These are phyloP conservation scores for Coemansia sp. DNA, from an alignment of 192 early-diverging fungal genomes.

Conservation along the genomic window DNA sequence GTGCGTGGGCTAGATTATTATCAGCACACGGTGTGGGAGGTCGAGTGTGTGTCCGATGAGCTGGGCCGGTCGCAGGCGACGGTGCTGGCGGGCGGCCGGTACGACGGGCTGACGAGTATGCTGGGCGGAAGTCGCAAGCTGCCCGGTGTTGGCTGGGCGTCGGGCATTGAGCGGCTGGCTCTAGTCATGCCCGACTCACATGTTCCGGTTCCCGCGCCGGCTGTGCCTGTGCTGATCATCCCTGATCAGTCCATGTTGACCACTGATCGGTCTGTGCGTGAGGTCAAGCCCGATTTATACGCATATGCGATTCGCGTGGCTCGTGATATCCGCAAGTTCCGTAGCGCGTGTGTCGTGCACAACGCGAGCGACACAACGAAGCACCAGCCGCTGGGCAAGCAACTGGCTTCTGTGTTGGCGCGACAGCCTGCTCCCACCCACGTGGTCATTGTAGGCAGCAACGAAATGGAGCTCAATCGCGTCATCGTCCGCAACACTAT, in stretches of 20 bases:
- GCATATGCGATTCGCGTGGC: slow-evolving; percentile 32
- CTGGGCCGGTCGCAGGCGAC: slow-evolving; percentile 64
- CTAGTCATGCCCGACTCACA: slow-evolving; percentile 28
- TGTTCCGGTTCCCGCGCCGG: background rate
- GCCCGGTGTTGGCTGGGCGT: slow-evolving; percentile 63
- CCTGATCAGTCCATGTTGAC: slow-evolving; percentile 19
- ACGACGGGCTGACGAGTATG: slow-evolving; percentile 59
- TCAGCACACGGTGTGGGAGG: slow-evolving; percentile 69
- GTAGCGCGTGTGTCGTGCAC: slow-evolving; percentile 20
- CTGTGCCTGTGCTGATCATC: slow-evolving; percentile 33
- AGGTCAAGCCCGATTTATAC: slow-evolving; percentile 18
- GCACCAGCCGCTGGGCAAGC: slow-evolving; percentile 22
- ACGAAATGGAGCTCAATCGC: slow-evolving; percentile 12
- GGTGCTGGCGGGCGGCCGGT: slow-evolving; percentile 66
- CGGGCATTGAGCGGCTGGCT: slow-evolving; percentile 63
- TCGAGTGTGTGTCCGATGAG: slow-evolving; percentile 27
- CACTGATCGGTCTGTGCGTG: background rate
- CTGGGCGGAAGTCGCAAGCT: slow-evolving; percentile 57
- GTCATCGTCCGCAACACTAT: background rate
- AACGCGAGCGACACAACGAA: background rate
- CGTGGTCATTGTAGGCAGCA: slow-evolving; percentile 28
- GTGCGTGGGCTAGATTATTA: slow-evolving; percentile 74
- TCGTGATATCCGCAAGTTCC: slow-evolving; percentile 2
- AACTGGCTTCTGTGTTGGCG: slow-evolving; percentile 23
- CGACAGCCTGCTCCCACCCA: slow-evolving; percentile 1